A percentile compares a stretch with the other conserved stretches of the same genome.
These are phyloP conservation scores for Termitomyces sp. DNA, from an alignment of 768 basidiomycete species.

Conservation along the genomic window DNA sequence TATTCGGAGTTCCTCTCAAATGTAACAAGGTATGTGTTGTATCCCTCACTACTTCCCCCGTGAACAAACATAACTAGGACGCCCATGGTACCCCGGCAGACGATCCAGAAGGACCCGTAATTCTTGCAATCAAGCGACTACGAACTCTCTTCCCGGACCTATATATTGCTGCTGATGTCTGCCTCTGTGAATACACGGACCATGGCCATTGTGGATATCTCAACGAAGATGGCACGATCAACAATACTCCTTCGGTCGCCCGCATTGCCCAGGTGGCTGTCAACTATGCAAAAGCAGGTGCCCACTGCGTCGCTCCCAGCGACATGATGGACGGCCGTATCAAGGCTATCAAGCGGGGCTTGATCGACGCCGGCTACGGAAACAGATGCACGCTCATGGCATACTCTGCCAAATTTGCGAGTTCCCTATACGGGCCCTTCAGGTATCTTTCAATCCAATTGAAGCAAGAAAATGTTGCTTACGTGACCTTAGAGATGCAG, in stretches of 20 bases:
- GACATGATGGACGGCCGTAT: conserved; percentile 99
- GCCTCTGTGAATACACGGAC: conserved; percentile 99
- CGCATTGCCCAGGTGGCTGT: conserved; percentile 92
- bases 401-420: conserved; percentile 97
- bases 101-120: conserved; percentile 86
- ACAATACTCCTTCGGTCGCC: conserved; percentile 71
- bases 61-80: conserved; percentile 46
- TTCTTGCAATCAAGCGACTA: conserved; percentile 81
- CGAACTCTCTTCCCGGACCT: conserved; percentile 73
- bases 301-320: conserved; percentile 96
- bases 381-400: conserved; percentile 93
- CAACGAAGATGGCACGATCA: conserved; percentile 67
- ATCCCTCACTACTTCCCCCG: background rate
- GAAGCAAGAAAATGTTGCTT: background rate
- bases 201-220: conserved; percentile 95
- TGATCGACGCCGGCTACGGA: conserved; percentile 80
- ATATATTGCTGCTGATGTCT: conserved; percentile 93
- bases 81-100: conserved; percentile 82
- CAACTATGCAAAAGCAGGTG: conserved; percentile 91
- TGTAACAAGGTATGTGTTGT: conserved; percentile 57
- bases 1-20: conserved; percentile 89
- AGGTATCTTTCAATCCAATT: conserved; percentile 36
- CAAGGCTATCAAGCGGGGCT: conserved; percentile 76
- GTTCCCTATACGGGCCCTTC: conserved; percentile 93
- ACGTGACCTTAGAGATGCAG: conserved; percentile 75